Evolutionary conservation across 164 flowering plant species (phyloP), one percentile per base, ranked within the genome.

Genomic region (Dillenia suffruticosa): DNA sequence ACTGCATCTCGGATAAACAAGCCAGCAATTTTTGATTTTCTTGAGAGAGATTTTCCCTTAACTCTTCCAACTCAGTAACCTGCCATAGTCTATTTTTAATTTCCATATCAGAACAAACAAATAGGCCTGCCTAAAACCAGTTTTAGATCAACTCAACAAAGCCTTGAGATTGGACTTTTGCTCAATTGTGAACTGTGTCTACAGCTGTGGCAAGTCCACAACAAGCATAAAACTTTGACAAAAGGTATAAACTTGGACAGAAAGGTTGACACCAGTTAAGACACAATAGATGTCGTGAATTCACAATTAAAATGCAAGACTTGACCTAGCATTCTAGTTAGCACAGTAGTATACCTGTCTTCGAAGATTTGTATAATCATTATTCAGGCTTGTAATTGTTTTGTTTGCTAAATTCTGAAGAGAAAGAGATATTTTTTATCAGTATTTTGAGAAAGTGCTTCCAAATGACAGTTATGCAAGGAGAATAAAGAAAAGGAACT

Each of bases 21-120:
- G 75, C 88, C 66, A 12, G 32, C 71, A 91, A 71, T 50, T 57
- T 76, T 51, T 73, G 84, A 54, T 84, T 87, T 73, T 89, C 93
- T 64, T 78, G 71, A 10, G 77, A 40, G 48, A 82, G 76, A 62
- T 47, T 51, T 47, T 62, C 70, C 72, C 70, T 78, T 48, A 81
- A 78, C 68, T 76, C 84, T 81, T 89, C 91, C 86, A 91, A 76
- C 80, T 76, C 86, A 69, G 74, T 70, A 71, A 94, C 96, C 98
- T 94, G 98, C 82, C 84, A 87, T 63, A 69, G 86, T 87, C 84
- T 72, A 85, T 71, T 79, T 84, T 86, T 72, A 73, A 79, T 81
- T 73, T 76, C 77, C 77, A 68, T 62, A 79, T 82, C 86, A 88
- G 90, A 78, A 63, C 51, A 75, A 78, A 65, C 48, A 51, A 43